Base-by-base conservation (phyloP, 208 protist genomes). In the Wallacemonas sp. region DNA sequence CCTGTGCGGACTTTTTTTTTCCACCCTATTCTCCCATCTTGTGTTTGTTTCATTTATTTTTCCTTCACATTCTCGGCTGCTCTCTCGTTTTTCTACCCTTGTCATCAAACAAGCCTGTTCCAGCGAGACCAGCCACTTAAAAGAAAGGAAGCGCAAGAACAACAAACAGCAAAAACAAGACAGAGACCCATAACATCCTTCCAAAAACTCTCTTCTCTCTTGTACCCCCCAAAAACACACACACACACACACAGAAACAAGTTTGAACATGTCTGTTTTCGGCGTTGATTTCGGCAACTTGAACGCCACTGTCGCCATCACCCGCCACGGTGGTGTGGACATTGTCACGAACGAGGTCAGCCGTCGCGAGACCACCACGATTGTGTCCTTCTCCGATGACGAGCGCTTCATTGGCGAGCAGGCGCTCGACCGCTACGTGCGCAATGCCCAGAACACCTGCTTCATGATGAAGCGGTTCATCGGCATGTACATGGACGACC, bases 281-380 rank as follows among this genome's bases (percentile, higher is more conserved):
- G 94, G 94, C 54, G 63, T 97, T 59, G 94, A 97, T 72, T 95
- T 97, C 52, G 94, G 94, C 39, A 95, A 92, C 62, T 61, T 93
- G 45, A 92, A 93, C 77, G 92, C 90, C 32, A 91, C 84, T 22
- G 87, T 97, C 18, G 85, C 88, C 45, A 89, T 95, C 64, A 94
- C 91, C 26, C 83, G 90, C 42, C 79, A 80, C 62, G 89, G 94
- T 55, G 90, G 91, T 38, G 84, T 97, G 42, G 91, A 97, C 72
- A 88, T 97, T 52, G 81, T 97, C 39, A 91, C 82, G 3, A 97
- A 97, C 57, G 94, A 97, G 65, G 88, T 96, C 28, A 92, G 84
- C 70, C 90, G 89, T 64, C 82, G 89, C 31, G 87, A 96, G 70
- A 96, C 89, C 32, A 91, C 86, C 22, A 92, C 90, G n/a, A 91